phyloP scores from a whole-genome alignment of 768 basidiomycete species.

The Boletus rex-veris region DNA sequence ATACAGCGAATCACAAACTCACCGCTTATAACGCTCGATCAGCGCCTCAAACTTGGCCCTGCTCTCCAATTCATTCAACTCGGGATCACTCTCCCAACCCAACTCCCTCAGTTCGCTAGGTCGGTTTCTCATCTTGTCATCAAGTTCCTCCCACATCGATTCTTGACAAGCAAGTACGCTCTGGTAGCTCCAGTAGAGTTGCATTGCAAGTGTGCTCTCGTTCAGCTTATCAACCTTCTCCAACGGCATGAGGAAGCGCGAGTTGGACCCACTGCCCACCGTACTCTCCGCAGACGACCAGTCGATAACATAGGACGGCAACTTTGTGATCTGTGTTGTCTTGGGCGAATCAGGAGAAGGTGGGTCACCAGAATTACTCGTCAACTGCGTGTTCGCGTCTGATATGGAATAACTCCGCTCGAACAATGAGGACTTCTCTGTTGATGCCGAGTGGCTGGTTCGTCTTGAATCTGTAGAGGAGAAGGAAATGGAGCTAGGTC shows the following conservation, averaged over 20 bases:
- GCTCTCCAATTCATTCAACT: conserved; percentile 53
- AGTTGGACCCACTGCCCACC: conserved; percentile 30
- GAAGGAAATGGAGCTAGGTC: conserved; percentile 50
- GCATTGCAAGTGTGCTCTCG: conserved; percentile 67
- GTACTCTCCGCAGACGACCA: conserved; percentile 45
- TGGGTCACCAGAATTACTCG: conserved; percentile 18
- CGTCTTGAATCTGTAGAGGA: conserved; percentile 44
- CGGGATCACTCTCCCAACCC: conserved; percentile 72
- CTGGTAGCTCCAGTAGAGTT: conserved; percentile 62
- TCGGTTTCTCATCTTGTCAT: conserved; percentile 56
- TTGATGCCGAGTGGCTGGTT: conserved; percentile 32
- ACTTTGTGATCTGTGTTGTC: conserved; percentile 10
- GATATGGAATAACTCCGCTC: conserved; percentile 28
- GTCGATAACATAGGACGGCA: conserved; percentile 44
- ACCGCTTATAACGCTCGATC: conserved; percentile 56
- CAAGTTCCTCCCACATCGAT: conserved; percentile 75
- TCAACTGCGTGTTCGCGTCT: conserved; percentile 22
- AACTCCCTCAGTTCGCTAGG: conserved; percentile 49
- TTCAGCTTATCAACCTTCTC: conserved; percentile 45
- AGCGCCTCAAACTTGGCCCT: conserved; percentile 58
- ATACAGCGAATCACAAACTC: conserved; percentile 19
- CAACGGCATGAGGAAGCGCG: conserved; percentile 36
- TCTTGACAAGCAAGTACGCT: conserved; percentile 63
- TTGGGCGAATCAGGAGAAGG: conserved; percentile 18
- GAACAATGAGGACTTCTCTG: conserved; percentile 32